phyloP scores from a whole-genome alignment of 192 early-diverging fungal species.

The Pilaira anomala region DNA sequence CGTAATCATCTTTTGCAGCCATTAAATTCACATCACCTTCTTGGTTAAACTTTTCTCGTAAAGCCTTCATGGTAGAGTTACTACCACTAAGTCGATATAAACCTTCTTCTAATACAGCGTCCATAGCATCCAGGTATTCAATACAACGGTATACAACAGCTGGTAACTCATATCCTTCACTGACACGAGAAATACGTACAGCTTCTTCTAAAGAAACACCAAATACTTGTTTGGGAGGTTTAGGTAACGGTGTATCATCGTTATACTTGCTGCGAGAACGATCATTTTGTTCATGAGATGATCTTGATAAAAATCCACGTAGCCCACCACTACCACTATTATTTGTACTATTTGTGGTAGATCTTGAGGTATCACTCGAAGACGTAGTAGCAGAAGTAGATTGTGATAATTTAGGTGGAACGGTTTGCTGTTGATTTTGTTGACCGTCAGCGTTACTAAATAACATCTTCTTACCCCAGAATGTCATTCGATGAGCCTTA shows the following conservation, averaged over 20 bases:
- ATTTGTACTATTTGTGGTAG: neutral
- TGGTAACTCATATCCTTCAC: conserved; percentile 82
- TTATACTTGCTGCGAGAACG: neutral
- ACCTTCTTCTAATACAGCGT: conserved; percentile 89
- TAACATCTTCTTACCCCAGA: conserved; percentile 40
- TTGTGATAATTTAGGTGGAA: neutral
- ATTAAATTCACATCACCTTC: conserved; percentile 78
- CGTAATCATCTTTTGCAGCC: conserved; percentile 63
- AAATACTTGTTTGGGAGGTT: conserved; percentile 61
- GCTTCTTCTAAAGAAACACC: conserved; percentile 81
- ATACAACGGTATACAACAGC: conserved; percentile 93
- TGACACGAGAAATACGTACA: conserved; percentile 66
- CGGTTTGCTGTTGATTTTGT: neutral
- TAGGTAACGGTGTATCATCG: conserved; percentile 1
- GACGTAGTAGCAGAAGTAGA: conserved; percentile 12
- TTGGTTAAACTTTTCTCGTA: conserved; percentile 80
- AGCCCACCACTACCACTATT: neutral
- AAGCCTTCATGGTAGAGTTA: conserved; percentile 62
- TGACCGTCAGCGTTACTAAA: conserved; percentile 3
- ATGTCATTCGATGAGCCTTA: conserved; percentile 34
- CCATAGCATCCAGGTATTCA: conserved; percentile 90
- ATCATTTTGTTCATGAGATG: conserved; percentile 17
- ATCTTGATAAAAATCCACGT: conserved; percentile 27
- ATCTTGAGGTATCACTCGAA: neutral
- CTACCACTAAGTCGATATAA: conserved; percentile 92